Conservation (phyloP, 495 filamentous ascomycete species). For the Cenococcum geophilum region DNA sequence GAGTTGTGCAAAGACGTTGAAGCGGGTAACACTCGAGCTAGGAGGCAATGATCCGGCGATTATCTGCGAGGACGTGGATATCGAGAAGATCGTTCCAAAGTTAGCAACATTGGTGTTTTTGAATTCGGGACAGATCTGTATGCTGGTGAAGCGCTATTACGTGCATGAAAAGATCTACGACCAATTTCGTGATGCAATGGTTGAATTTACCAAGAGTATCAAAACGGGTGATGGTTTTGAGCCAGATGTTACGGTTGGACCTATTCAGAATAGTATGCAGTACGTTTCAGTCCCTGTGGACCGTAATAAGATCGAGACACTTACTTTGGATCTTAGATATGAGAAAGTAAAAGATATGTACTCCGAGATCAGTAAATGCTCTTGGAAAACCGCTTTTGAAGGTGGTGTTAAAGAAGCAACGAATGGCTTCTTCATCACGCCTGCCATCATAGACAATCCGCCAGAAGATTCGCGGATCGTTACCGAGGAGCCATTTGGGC, state of each 20-base stretch:
- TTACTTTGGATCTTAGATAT: slow-evolving; percentile 11
- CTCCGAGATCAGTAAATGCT: slow-evolving; percentile 36
- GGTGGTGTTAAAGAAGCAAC: slow-evolving; percentile 35
- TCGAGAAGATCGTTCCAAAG: slow-evolving; percentile 48
- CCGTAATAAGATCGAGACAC: neutral
- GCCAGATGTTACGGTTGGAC: slow-evolving; percentile 45
- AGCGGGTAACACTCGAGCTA: slow-evolving; percentile 49
- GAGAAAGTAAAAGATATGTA: slow-evolving; percentile 39
- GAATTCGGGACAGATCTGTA: slow-evolving; percentile 54
- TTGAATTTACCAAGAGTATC: slow-evolving; percentile 44
- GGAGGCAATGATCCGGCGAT: slow-evolving; percentile 62
- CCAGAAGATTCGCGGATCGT: slow-evolving; percentile 43
- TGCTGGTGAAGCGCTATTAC: slow-evolving; percentile 55
- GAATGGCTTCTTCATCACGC: slow-evolving; percentile 45
- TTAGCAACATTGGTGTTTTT: slow-evolving; percentile 50
- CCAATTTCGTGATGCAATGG: slow-evolving; percentile 46
- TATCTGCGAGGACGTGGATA: slow-evolving; percentile 56
- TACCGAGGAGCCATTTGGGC: slow-evolving; percentile 50
- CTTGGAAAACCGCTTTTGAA: slow-evolving; percentile 39
- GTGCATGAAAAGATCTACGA: slow-evolving; percentile 60
- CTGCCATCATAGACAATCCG: slow-evolving; percentile 47
- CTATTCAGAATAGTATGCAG: slow-evolving; percentile 54
- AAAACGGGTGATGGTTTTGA: slow-evolving; percentile 43
- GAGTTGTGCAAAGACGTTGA: slow-evolving; percentile 30
- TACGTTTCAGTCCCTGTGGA: slow-evolving; percentile 8